Evolutionary conservation across 2,329 filamentous ascomycete species (phyloP), one percentile per base, ranked within the genome.

Genomic region (Ophiocordyceps robertsii): DNA sequence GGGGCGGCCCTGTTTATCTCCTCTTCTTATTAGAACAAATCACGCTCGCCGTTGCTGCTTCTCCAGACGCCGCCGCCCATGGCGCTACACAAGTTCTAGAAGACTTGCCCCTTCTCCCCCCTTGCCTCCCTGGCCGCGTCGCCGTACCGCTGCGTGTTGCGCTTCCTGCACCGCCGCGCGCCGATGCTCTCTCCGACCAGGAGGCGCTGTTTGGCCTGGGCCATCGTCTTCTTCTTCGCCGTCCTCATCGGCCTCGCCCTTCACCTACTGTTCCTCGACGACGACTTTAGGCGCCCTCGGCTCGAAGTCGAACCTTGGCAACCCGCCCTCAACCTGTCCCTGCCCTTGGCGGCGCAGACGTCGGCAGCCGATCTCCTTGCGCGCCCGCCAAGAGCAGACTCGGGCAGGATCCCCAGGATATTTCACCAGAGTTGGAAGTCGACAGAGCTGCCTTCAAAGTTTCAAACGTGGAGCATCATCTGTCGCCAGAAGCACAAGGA

Each of bases 391-490:
- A 16, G 21, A 13, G 6, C n/a, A 16, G 12, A 38, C 11, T 7
- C 37, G 21, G 24, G 19, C 6, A 29, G 6, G 5, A 42, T 53
- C 19, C 17, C 83, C 78, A 51, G 46, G 40, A 44, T 55, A 6
- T 49, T 56, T 16, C 54, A 56, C 41, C 54, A 56, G 44, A 56
- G 53, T 41, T 55, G 54, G 54, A 55, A 53, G 33, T 41, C 50
- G 24, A 37, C 37, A 6, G 43, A 48, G 24, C 46, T 56, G 12
- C 54, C 54, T 3, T 31, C 45, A 29, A 54, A 56, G 46, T 56
- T 61, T 29, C 40, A 56, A 29, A 38, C 46, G 36, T 61, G 59
- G 59, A 61, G 57, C 44, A 43, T 45, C n/a, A 49, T 46, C 4
- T 62, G 59, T 42, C 51, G 57, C 13, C 32, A 44, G 36, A 46